Base-by-base conservation (phyloP, 305 asterid species). In the Plantago rigida region DNA sequence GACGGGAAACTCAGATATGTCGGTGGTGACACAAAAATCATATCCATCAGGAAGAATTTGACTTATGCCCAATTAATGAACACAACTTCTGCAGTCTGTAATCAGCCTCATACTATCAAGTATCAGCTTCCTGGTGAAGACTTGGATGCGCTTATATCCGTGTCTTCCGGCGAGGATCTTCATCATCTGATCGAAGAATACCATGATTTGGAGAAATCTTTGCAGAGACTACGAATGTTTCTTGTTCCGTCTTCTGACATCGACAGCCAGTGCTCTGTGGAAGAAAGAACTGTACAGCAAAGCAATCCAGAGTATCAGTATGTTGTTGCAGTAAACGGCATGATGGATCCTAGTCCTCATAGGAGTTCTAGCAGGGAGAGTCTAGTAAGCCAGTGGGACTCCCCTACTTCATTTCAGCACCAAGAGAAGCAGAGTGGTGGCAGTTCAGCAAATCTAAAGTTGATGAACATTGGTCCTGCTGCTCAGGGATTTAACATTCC, bases 101-200 rank as follows among this genome's bases (percentile, higher is more conserved):
- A 74, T 63, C 85, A 83, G 48, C 84, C 77, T 51, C 92, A 85
- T 56, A 79, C 77, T 4, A 83, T 89, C 73, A 89, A 81, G 78
- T 93, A 89, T 80, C 99, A 89, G 82, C 87, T 92, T 46, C 96
- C 99, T 6, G 89, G 86, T 52, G 97, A 92, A 68, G 99, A 92
- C 68, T 81, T 93, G 64, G 99, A 93, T 61, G 87, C 95, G 7
- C 87, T 93, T 47, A 76, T 93, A 69, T 85, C 99, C 0, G 95
- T 93, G 48, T 78, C 94, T 42, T 89, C 90, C 22, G 88, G 82
- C 63, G 95, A 89, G 77, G 99, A 93, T 79, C 92, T 93, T 64
- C 91, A 78, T 59, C 91, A 85, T 68, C 82, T 93, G 97, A 83
- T 84, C n/a, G 99, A 93, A 60, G 99, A 93, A 57, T 89, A 81